Base-by-base conservation (phyloP, 208 protist genomes). In the Naegleria gruberi region DNA sequence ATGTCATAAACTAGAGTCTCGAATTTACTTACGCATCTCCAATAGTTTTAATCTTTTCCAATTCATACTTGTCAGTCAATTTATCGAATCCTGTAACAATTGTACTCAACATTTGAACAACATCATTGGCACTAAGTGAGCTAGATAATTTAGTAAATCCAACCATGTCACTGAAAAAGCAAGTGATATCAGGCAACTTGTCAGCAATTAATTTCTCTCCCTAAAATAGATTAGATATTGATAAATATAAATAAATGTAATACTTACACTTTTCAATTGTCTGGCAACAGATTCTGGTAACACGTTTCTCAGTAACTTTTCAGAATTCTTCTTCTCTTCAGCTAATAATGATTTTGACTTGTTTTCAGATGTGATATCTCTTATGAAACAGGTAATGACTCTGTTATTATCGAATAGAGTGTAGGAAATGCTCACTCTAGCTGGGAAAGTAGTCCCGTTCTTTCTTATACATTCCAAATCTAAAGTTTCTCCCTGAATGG, bases 121-220 rank as follows among this genome's bases (percentile, higher is more conserved):
- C 4, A 10, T 89, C 41, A 43, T 15, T 45, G 37, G 86, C 57
- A 43, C 26, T 42, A 6, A 89, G 65, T 12, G 4, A 55, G 37
- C 57, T 82, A n/a, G 17, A 43, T 26, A 89, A 26, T 19, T 37
- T 44, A 19, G 86, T 89, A 82, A 89, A 89, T 37, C 86, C 93
- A 55, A 93, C 90, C 40, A 94, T 89, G 23, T 91, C 89, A 82
- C 91, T 82, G 42, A 89, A 89, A n/a, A 89, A 82, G 41, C 81
- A 84, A n/a, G 81, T 84, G 37, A 34, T n/a, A 34, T 84, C 81
- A 26, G 10, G 4, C 6, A 84, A 40, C 10, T 84, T 41, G 4
- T 84, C 81, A 45, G 81, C 26, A 46, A 84, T 55, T 19, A 55
- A 55, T 55, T 5, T 55, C 15, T 55, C 46, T 19, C 46, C 46